Base-by-base conservation (phyloP, 1,139 yeast genomes). In the Lodderomyces metapsilosis region DNA sequence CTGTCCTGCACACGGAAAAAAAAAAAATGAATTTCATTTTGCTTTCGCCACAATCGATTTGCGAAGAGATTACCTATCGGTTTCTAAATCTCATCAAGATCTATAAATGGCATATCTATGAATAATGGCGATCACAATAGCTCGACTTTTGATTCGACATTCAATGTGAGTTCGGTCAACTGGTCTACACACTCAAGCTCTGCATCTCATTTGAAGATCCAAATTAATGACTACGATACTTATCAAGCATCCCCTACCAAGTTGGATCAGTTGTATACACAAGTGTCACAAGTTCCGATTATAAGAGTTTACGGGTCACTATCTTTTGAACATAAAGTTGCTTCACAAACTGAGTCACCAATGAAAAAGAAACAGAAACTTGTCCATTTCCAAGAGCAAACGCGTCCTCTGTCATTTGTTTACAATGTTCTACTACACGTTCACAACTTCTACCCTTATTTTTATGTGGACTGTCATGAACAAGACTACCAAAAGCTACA, bases 371-470 rank as follows among this genome's bases (percentile, higher is more conserved):
- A 45, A 15, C 46, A 37, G 18, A 42, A 37, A 15, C 32, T 28
- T 7, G 4, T 28, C 6, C n/a, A 13, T 9, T 5, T 10, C 11
- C 10, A 16, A 15, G 18, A 15, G 18, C 32, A 15, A 15, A 28
- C 32, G 18, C 17, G 18, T 28, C 32, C 32, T 28, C 17, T 5
- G 9, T 17, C 43, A 3, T 42, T 41, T 42, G 54, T 49, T 24
- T 56, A 53, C 48, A 66, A 68, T 45, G 53, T 64, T 0, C 45
- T 71, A 23, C 54, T 86, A 1, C 97, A 92, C 58, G 68, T 94
- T 9, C 98, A 91, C 63, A 92, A 94, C 41, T 78, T 78, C 18
- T 87, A 73, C 50, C 98, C 98, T 0, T 92, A 92, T 55, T 52
- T 92, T 6, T 89, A 76, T 54, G 68, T 91, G 2, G 80, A 79